A percentile compares a stretch with the other conserved stretches of the same genome.
These are phyloP conservation scores for Malus fusca DNA, from an alignment of 306 rosid genomes.

Conservation along the genomic window DNA sequence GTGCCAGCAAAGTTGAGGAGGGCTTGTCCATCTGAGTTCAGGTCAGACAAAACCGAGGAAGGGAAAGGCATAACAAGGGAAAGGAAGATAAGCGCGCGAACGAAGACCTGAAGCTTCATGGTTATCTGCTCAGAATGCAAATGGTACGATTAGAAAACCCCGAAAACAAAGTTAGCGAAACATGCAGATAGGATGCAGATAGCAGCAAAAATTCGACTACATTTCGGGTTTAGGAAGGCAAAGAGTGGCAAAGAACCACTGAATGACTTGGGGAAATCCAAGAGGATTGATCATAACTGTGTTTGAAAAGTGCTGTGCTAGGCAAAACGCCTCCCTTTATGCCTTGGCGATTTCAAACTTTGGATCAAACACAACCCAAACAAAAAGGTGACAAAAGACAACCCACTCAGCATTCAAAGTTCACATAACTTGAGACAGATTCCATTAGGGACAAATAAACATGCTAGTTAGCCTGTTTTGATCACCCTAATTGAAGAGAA, in stretches of 20 bases:
- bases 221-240: background rate
- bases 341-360: background rate
- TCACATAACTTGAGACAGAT: background rate
- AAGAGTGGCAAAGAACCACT: background rate
- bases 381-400: background rate
- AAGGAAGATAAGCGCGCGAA: conserved; percentile 28
- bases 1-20: conserved; percentile 51
- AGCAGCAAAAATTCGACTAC: background rate
- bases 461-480: background rate
- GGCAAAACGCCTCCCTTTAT: background rate
- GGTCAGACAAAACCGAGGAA: conserved; percentile 32
- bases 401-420: background rate
- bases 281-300: background rate
- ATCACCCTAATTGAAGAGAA: background rate
- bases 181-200: background rate
- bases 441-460: background rate
- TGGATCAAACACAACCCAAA: background rate
- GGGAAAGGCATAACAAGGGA: conserved; percentile 12
- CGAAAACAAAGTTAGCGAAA: conserved; percentile 18
- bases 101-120: conserved; percentile 42
- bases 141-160: conserved; percentile 21
- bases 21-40: conserved; percentile 57
- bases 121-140: conserved; percentile 19
- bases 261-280: background rate
- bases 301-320: background rate